phyloP scores from a whole-genome alignment of 2,329 filamentous ascomycete species.

The Fusarium lateritium region DNA sequence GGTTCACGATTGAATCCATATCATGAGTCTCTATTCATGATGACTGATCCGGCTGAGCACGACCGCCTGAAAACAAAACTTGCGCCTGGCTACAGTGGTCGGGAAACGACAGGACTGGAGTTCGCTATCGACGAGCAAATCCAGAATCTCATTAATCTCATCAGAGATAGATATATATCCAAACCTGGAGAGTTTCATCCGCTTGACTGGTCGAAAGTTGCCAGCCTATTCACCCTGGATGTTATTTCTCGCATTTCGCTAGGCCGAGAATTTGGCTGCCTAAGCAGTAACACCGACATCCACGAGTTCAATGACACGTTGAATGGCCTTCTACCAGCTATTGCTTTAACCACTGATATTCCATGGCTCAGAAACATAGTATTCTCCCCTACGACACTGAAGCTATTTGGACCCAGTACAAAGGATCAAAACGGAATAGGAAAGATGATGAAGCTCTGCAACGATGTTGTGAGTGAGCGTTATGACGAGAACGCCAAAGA shows the following conservation, averaged over 20 bases:
- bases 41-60: background rate
- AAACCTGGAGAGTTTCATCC: background rate
- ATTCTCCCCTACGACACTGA: too few species aligned
- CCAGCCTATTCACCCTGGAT: background rate
- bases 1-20: background rate
- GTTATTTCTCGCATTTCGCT: conserved; percentile 1
- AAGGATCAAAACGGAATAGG: too few species aligned
- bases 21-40: conserved; percentile 1
- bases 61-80: conserved; percentile 4
- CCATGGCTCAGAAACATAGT: background rate
- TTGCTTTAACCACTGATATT: background rate
- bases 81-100: background rate
- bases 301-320: background rate
- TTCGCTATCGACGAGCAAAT: background rate
- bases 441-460: too few species aligned
- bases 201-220: background rate
- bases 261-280: background rate
- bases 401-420: too few species aligned
- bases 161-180: background rate
- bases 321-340: background rate
- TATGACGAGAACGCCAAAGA: background rate
- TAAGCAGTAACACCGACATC: background rate
- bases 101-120: background rate
- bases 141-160: background rate
- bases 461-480: background rate